These are phyloP conservation scores for Acacia acuminata DNA, from an alignment of 306 rosid genomes.

Conservation along the genomic window DNA sequence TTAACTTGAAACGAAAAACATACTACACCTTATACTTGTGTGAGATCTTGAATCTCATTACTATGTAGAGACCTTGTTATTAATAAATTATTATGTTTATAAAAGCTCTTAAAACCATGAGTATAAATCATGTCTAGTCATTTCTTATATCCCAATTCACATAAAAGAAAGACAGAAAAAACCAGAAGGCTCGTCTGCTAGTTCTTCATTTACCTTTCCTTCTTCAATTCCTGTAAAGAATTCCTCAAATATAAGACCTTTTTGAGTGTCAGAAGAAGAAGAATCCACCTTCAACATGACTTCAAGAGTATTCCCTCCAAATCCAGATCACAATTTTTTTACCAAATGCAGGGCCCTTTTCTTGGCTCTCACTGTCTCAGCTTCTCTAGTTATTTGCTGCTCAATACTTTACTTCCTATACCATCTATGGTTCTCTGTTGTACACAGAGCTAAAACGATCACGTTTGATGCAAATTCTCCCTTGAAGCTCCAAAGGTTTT, in stretches of 20 bases:
- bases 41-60: too few relatives aligned
- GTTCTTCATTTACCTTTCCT: conserved; percentile 29
- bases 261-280: conserved; percentile 27
- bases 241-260: conserved; percentile 16
- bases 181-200: conserved; percentile 31
- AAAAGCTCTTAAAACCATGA: too few relatives aligned
- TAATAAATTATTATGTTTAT: too few relatives aligned
- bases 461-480: conserved; percentile 85
- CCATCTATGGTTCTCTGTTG: conserved; percentile 72
- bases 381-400: conserved; percentile 68
- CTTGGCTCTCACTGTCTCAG: conserved; percentile 78
- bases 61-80: too few relatives aligned
- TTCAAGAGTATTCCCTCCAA: conserved; percentile 67
- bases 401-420: conserved; percentile 79
- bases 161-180: neutral
- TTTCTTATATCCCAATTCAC: neutral
- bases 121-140: too few relatives aligned
- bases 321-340: conserved; percentile 48
- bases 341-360: conserved; percentile 67
- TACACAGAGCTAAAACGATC: conserved; percentile 70
- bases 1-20: too few relatives aligned
- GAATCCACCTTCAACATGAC: conserved; percentile 56
- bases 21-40: too few relatives aligned
- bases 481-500: conserved; percentile 78
- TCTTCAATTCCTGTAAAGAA: conserved; percentile 35